Base-by-base conservation (phyloP, 192 early-diverging fungal genomes). In the Fimicolochytrium jonesii region DNA sequence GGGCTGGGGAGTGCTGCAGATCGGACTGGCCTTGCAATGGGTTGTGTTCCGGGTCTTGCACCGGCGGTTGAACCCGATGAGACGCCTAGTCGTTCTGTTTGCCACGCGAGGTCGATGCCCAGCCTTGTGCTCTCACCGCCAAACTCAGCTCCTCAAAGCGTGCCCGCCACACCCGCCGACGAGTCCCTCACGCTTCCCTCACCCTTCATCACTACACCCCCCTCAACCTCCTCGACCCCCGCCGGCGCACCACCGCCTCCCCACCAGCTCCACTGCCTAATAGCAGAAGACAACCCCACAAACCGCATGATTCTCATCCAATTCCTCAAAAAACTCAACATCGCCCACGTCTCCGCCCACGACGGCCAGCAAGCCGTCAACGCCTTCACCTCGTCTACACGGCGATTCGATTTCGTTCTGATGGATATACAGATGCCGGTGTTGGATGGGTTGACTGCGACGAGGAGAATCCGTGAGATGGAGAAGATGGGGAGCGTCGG, bases 301-400 rank as follows among this genome's bases (percentile, higher is more conserved):
- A 61, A 61, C 48, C 59, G 59, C 9, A 61, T 61, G 59, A 47
- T 61, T 47, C 28, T 61, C 15, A n/a, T 30, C 15, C 59, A 61
- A 51, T 61, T 61, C 35, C 35, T 61, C 15, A 25, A 51, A 22
- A 61, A 61, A 51, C 28, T 61, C 6, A 33, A 33, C 11, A 61
- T 61, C 44, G 13, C 41, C 11, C 23, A 28, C 59, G n/a, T 39
- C 33, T 29, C 33, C 6, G 59, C 59, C 18, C 15, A 61, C 11
- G 46, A 61, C 53, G 53, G 53, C 2, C 53, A 55, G 33, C 31
- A 55, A 26, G 53, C 53, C 6, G 28, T 61, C 35, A 23, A 50
- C 47, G 35, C 29, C 4, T 59, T 29, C 43, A 29, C 57, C 1
- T 10, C 23, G 20, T 4, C 42, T 3, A 50, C 31, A 20, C 11